Conservation (phyloP, 176 grass and related monocot species). For the Olyra latifolia region DNA sequence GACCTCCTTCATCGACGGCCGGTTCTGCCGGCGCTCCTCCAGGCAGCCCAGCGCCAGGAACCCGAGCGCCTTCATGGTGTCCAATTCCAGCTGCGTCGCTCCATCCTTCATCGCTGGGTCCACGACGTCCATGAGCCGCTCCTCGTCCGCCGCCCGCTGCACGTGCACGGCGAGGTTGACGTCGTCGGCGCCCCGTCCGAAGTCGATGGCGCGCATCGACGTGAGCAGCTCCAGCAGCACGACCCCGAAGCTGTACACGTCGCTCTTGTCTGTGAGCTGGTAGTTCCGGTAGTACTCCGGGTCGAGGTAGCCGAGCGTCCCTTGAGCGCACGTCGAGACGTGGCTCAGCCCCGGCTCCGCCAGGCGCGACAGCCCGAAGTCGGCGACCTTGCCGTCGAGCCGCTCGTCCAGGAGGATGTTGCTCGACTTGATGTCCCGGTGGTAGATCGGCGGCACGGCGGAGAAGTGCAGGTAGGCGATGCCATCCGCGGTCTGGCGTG, state of each 20-base stretch:
- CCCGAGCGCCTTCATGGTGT: constrained; percentile 71
- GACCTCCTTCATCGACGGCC: constrained; percentile 81
- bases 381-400: constrained; percentile 67
- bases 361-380: constrained; percentile 75
- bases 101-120: constrained; percentile 44
- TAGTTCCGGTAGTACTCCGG: constrained; percentile 89
- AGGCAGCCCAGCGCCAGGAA: constrained; percentile 67
- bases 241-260: constrained; percentile 72
- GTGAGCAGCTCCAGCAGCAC: constrained; percentile 79
- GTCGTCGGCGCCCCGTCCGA: constrained; percentile 54
- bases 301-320: constrained; percentile 77
- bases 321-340: constrained; percentile 82
- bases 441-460: constrained; percentile 75
- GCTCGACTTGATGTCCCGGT: constrained; percentile 84
- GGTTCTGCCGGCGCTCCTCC: constrained; percentile 69
- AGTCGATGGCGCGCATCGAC: constrained; percentile 74
- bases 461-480: constrained; percentile 78
- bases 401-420: constrained; percentile 77
- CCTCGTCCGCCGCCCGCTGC: constrained; percentile 45
- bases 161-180: constrained; percentile 71
- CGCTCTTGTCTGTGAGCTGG: constrained; percentile 84
- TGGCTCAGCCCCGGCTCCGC: constrained; percentile 73
- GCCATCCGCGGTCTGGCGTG: constrained; percentile 67
- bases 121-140: constrained; percentile 56
- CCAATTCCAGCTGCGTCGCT: constrained; percentile 57